Evolutionary conservation across 495 filamentous ascomycete genomes (phyloP), one percentile per base, ranked within the genome.

Genomic region (Cercophora newfieldiana): DNA sequence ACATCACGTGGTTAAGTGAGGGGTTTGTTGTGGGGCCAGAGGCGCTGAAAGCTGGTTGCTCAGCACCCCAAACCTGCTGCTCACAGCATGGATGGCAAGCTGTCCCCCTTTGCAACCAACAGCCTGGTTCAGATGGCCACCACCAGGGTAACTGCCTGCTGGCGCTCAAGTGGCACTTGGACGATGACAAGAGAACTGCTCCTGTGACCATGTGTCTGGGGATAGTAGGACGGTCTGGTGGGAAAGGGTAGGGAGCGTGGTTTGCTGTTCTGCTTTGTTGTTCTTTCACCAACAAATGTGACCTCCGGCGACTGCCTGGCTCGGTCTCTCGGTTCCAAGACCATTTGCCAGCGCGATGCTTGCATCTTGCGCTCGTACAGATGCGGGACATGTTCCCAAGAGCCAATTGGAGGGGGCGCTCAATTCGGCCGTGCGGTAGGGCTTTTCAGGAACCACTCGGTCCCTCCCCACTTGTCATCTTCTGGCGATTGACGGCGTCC

Each of bases 1-100:
- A 30, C 57, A 65, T 59, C 68, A 72, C 68, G 72, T 74, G 70
- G 69, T 26, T 24, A 59, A 22, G 26, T 22, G 55, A 62, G 55
- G 55, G 61, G 61, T 28, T 25, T 16, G 1, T 16, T 47, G 58
- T 60, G 29, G 58, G n/a, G 19, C 33, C 19, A 30, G 29, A 8
- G 57, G n/a, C 8, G 26, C 26, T 33, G 2, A 44, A 44, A 47
- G 19, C 24, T 33, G 37, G 48, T 62, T 64, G 66, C 58, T 47
- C 29, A 60, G 64, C 29, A 37, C 49, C 59, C 37, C 37, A 25
- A 21, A 16, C 33, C 51, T 31, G 31, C 22, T 58, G 47, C 64
- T 19, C 57, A 55, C 24, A 30, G 64, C 47, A 50, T 66, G 61
- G 57, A 47, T 24, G 29, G 12, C 44, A 59, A 65, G 62, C 31